A percentile compares a stretch with the other conserved stretches of the same genome.
phyloP scores from a whole-genome alignment of 202 grass and related monocot genomes.

The Schoenoplectus triqueter region DNA sequence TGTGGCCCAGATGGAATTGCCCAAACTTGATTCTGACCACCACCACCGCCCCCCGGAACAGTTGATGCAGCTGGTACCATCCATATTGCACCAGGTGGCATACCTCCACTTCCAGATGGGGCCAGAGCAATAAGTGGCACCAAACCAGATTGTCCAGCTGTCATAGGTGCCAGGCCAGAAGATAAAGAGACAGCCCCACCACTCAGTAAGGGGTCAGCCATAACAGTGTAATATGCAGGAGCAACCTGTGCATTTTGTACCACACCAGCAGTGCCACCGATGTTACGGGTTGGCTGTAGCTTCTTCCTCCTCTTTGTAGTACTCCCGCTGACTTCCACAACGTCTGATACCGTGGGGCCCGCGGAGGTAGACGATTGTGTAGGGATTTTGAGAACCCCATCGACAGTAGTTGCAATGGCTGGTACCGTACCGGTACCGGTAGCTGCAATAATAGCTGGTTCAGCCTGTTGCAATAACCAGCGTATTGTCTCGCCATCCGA shows the following conservation, averaged over 20 bases:
- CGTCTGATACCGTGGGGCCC: conserved; percentile 41
- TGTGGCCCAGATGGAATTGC: conserved; percentile 49
- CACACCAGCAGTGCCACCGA: conserved; percentile 26
- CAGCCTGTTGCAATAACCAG: conserved; percentile 87
- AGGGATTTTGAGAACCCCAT: conserved; percentile 79
- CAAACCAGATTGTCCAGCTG: conserved; percentile 29
- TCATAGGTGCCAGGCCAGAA: conserved; percentile 51
- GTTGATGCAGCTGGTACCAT: conserved; percentile 53
- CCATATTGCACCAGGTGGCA: conserved; percentile 56
- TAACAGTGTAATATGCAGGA: conserved; percentile 53
- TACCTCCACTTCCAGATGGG: conserved; percentile 28
- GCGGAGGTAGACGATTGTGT: conserved; percentile 63
- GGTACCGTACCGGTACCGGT: conserved; percentile 82
- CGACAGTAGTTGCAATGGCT: conserved; percentile 74
- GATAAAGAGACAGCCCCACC: conserved; percentile 51
- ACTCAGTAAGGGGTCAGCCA: conserved; percentile 55
- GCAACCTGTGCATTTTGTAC: conserved; percentile 15
- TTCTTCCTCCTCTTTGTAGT: conserved; percentile 70
- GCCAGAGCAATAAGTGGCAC: conserved; percentile 58
- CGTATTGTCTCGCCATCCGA: conserved; percentile 94
- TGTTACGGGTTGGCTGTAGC: conserved; percentile 75
- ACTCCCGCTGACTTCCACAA: conserved; percentile 42
- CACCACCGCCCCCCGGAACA: conserved; percentile 10
- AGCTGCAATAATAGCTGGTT: conserved; percentile 84
- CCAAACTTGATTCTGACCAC: conserved; percentile 47